Base-by-base conservation (phyloP, 345 rosid species). In the Bruguiera parviflora region DNA sequence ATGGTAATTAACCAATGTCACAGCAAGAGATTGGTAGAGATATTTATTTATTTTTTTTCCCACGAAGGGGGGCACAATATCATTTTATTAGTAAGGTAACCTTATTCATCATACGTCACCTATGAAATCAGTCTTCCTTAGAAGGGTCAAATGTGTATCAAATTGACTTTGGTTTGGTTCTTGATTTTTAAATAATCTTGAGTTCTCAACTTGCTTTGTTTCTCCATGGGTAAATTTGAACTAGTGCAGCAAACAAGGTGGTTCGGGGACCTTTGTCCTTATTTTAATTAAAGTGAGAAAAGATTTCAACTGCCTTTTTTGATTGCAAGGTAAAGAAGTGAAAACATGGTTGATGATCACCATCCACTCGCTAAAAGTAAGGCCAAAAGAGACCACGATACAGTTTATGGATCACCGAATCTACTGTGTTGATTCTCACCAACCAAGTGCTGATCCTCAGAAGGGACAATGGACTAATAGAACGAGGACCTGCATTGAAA, bases 291-390 rank as follows among this genome's bases (percentile, higher is more conserved):
- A 24, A 20, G 27, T 27, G 27, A 2, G 35, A 47, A 55, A 49
- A 28, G 25, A 33, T 19, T 46, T 39, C 67, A 21, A 71, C 6
- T 25, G 56, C n/a, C 9, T 8, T 56, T 33, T 21, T 53, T 39
- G 0, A 1, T n/a, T 5, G 6, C 31, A 11, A 11, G 33, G 16
- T 27, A 65, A 62, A 33, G 63, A 55, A 59, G 63, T 69, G 56
- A 49, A 61, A 58, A 55, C 53, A 58, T 46, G 63, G 64, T 31
- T 52, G 47, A 32, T 71, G 29, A 43, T 29, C 70, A 63, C 47
- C 57, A 16, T 73, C 78, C 78, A 73, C 81, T 58, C 20, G 53
- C 37, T 43, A 43, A 71, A 55, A 75, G 76, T 75, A 75, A 75
- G 82, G 82, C 52, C 58, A 43, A 79, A 79, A 71, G 71, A 71